Evolutionary conservation across 306 rosid species (phyloP).

Genomic region (Quercus rubra): DNA sequence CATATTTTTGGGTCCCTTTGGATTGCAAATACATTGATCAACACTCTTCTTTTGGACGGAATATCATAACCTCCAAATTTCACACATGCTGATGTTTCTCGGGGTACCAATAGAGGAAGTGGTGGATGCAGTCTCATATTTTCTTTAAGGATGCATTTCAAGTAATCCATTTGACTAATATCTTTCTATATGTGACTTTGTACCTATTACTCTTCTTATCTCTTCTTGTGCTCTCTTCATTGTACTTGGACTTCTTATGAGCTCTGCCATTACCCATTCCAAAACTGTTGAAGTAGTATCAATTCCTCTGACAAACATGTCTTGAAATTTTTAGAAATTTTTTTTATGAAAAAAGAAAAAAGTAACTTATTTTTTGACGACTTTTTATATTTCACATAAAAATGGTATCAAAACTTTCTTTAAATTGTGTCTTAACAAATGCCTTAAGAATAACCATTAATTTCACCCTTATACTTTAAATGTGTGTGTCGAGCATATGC

Average conservation of each 20-base stretch:
- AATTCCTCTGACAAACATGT: slow-evolving; percentile 11
- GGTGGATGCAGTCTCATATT: not conserved
- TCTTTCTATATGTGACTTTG: not conserved
- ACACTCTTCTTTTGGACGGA: not conserved
- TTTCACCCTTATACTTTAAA: not conserved
- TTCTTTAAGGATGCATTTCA: not conserved
- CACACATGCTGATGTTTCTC: not conserved
- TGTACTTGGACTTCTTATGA: too few species aligned
- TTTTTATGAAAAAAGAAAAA: too few species aligned
- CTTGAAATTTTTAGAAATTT: not conserved
- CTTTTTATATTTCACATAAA: too few species aligned
- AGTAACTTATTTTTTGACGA: too few species aligned
- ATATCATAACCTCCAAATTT: slow-evolving; percentile 1
- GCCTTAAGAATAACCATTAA: too few species aligned
- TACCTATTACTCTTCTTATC: not conserved
- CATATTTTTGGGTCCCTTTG: too few species aligned
- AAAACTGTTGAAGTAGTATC: not conserved
- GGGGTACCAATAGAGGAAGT: not conserved
- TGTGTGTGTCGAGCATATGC: too few species aligned
- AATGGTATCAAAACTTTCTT: too few species aligned
- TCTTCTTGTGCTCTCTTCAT: too few species aligned
- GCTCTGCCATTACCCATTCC: slow-evolving; percentile 19
- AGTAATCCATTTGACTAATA: not conserved
- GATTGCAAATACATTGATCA: not conserved
- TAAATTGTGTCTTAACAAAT: too few species aligned